phyloP scores from a whole-genome alignment of 108 stramenopile genomes.

The Nitzschia sp. region DNA sequence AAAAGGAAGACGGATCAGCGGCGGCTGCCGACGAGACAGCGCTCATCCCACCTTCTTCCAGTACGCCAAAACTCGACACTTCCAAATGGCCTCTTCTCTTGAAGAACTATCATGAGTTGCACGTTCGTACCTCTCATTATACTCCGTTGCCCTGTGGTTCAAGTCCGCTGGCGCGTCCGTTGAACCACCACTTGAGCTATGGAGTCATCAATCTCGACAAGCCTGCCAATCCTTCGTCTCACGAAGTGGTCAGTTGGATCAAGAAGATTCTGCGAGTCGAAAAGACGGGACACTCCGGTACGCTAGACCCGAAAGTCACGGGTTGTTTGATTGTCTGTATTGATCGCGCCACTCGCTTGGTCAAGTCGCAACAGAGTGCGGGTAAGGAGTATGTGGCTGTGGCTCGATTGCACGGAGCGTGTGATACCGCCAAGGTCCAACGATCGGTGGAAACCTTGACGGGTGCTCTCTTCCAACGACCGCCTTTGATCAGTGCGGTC shows the following conservation, averaged over 20 bases:
- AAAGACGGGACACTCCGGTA: slow-evolving; percentile 99
- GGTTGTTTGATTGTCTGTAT: slow-evolving; percentile 99
- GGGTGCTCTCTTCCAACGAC: slow-evolving; percentile 98
- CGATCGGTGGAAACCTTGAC: slow-evolving; percentile 94
- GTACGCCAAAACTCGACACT: slow-evolving; percentile 91
- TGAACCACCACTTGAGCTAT: slow-evolving; percentile 92
- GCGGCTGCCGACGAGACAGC: slow-evolving; percentile 15
- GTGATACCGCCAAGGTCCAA: slow-evolving; percentile 85
- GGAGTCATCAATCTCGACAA: slow-evolving; percentile 99
- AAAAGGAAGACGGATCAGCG: slow-evolving; percentile 60
- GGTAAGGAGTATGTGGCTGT: slow-evolving; percentile 99
- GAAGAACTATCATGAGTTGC: slow-evolving; percentile 95
- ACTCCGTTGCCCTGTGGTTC: slow-evolving; percentile 97
- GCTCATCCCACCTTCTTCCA: slow-evolving; percentile 80
- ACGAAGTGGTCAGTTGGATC: slow-evolving; percentile 99
- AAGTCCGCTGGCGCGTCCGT: slow-evolving; percentile 91
- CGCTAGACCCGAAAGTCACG: slow-evolving; percentile 99
- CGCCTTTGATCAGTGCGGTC: slow-evolving; percentile 98
- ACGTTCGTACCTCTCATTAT: slow-evolving; percentile 98
- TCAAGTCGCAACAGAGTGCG: slow-evolving; percentile 98
- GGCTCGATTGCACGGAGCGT: slow-evolving; percentile 94
- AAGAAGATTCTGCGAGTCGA: slow-evolving; percentile 99
- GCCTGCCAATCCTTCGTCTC: slow-evolving; percentile 97
- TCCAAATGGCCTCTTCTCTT: slow-evolving; percentile 98
- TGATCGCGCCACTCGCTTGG: slow-evolving; percentile 98